Conservation (phyloP, 805 yeast genomes). For the Torulaspora indica region DNA sequence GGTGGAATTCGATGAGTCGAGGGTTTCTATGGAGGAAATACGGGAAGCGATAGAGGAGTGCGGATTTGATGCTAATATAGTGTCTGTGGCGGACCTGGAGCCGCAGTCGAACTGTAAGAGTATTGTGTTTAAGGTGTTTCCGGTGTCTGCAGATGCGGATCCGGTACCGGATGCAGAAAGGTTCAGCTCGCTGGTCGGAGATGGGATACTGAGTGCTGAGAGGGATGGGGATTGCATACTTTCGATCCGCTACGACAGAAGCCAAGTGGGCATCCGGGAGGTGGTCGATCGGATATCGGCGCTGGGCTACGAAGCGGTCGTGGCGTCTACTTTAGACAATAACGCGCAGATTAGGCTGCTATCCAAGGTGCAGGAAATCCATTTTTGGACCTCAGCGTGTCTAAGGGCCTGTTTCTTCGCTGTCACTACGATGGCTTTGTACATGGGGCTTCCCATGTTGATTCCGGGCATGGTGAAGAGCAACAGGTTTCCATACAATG, state of each 20-base stretch:
- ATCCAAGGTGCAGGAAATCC: conserved; percentile 64
- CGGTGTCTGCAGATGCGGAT: conserved; percentile 55
- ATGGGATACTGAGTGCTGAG: conserved; percentile 10
- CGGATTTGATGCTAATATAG: conserved; percentile 58
- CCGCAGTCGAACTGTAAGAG: conserved; percentile 9
- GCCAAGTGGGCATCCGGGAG: conserved; percentile 56
- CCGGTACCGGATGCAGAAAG: conserved; percentile 1
- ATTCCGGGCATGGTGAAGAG: conserved; percentile 30
- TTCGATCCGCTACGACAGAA: conserved; percentile 47
- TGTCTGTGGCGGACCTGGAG: conserved; percentile 2
- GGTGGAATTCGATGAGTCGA: conserved; percentile 43
- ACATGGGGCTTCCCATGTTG: conserved; percentile 46
- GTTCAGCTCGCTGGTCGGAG: conserved; percentile 5
- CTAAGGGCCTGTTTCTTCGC: conserved; percentile 52
- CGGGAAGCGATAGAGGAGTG: conserved; percentile 62
- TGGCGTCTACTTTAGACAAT: conserved; percentile 47
- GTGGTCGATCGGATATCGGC: conserved; percentile 51
- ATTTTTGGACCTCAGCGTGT: conserved; percentile 61
- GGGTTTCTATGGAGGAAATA: conserved; percentile 37
- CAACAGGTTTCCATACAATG: conserved; percentile 33
- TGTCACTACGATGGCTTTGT: conserved; percentile 51
- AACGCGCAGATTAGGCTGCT: conserved; percentile 65
- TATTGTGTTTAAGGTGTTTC: conserved; percentile 41
- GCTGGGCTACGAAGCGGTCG: conserved; percentile 50
- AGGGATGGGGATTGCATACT: conserved; percentile 2